phyloP scores from a whole-genome alignment of 1,284 basidiomycete species.

The Meripilus lineatus region DNA sequence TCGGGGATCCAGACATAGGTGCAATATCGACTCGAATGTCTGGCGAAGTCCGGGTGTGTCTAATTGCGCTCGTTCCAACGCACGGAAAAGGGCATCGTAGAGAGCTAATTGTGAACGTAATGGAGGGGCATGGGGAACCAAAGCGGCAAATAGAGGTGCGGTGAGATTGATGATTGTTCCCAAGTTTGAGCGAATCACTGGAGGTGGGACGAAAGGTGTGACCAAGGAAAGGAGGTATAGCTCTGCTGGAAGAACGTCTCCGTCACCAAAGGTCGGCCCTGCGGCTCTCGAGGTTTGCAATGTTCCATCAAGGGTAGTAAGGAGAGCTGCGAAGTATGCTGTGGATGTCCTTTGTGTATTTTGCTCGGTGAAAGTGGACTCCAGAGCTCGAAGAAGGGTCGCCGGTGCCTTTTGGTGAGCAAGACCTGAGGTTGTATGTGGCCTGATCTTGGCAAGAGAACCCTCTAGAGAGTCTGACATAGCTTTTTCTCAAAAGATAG shows the following conservation, averaged over 20 bases:
- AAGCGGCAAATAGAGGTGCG: constrained; percentile 68
- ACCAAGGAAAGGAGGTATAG: constrained; percentile 86
- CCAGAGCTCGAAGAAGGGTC: constrained; percentile 83
- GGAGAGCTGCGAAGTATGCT: constrained; percentile 85
- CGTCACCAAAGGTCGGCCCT: constrained; percentile 60
- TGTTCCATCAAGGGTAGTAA: constrained; percentile 75
- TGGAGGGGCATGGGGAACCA: constrained; percentile 63
- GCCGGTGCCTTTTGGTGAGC: constrained; percentile 91
- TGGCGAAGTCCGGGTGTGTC: constrained; percentile 68
- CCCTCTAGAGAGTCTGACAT: constrained; percentile 39
- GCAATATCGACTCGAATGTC: constrained; percentile 74
- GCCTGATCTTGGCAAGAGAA: constrained; percentile 82
- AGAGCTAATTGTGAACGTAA: constrained; percentile 74
- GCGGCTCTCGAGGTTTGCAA: constrained; percentile 50
- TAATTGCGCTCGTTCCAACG: constrained; percentile 69
- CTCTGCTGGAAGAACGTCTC: constrained; percentile 81
- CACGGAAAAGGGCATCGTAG: constrained; percentile 61
- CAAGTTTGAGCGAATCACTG: constrained; percentile 67
- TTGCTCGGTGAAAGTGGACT: constrained; percentile 83
- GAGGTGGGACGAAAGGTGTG: constrained; percentile 71
- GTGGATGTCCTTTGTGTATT: constrained; percentile 67
- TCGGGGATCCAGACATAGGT: constrained; percentile 80
- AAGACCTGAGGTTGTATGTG: constrained; percentile 78
- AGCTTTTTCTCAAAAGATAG: neutral
- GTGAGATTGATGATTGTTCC: constrained; percentile 64